These are phyloP conservation scores for Penicillium sp. DNA, from an alignment of 2,329 filamentous ascomycete genomes.

Conservation along the genomic window DNA sequence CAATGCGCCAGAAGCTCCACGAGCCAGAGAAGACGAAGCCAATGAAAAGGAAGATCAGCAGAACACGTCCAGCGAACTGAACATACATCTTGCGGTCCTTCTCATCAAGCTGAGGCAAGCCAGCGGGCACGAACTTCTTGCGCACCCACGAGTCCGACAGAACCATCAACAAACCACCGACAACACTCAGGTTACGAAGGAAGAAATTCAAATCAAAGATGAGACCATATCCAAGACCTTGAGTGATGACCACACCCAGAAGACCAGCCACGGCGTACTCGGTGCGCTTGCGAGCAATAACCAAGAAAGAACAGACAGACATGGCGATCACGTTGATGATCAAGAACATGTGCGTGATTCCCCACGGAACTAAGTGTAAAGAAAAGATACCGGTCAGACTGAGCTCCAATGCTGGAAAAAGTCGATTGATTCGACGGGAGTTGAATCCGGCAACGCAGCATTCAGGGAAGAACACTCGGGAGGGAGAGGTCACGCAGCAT, in stretches of 20 bases:
- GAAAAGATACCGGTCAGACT: constrained; percentile 14
- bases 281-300: constrained; percentile 87
- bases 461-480: constrained; percentile 2
- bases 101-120: constrained; percentile 88
- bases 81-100: constrained; percentile 99
- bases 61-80: constrained; percentile 89
- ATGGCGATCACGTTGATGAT: constrained; percentile 86
- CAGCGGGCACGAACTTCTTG: constrained; percentile 94
- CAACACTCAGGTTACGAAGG: constrained; percentile 94
- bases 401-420: not conserved
- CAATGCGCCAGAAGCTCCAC: constrained; percentile 82
- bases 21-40: constrained; percentile 94
- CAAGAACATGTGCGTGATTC: constrained; percentile 88
- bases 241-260: constrained; percentile 82
- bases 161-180: constrained; percentile 96
- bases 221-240: constrained; percentile 92
- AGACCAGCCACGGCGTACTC: constrained; percentile 89
- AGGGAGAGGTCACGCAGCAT: constrained; percentile 3
- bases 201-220: constrained; percentile 99
- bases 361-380: constrained; percentile 63
- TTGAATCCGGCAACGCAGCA: not conserved
- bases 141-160: constrained; percentile 96
- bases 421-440: not conserved
- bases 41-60: constrained; percentile 95
- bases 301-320: constrained; percentile 71